These are phyloP conservation scores for Leishmania martiniquensis DNA, from an alignment of 208 protist genomes.

Conservation along the genomic window DNA sequence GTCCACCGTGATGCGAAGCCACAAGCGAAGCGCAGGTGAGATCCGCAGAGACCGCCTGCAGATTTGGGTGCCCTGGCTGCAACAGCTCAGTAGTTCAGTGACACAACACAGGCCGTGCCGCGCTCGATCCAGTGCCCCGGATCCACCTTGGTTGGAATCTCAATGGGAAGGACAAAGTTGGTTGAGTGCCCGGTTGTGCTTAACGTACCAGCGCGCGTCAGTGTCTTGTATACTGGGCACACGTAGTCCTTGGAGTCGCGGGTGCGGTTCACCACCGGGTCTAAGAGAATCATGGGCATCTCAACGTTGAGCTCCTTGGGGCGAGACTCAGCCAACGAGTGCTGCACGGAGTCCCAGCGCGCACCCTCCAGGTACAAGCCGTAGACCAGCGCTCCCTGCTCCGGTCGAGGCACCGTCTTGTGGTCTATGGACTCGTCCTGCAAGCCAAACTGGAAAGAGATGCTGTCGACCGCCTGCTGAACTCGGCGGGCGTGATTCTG, in stretches of 20 bases:
- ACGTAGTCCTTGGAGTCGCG: constrained; percentile 80
- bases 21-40: neutral
- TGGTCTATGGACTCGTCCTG: constrained; percentile 27
- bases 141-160: constrained; percentile 90
- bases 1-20: neutral
- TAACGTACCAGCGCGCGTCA: constrained; percentile 94
- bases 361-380: constrained; percentile 98
- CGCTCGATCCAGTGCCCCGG: constrained; percentile 96
- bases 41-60: neutral
- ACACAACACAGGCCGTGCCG: constrained; percentile 91
- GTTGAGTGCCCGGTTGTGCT: constrained; percentile 99
- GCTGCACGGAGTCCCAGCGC: constrained; percentile 86
- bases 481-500: constrained; percentile 97
- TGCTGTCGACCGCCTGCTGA: constrained; percentile 96
- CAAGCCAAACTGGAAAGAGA: constrained; percentile 93
- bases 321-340: constrained; percentile 90
- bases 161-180: constrained; percentile 97
- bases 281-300: constrained; percentile 94
- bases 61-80: constrained; percentile 8
- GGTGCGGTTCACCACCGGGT: constrained; percentile 75
- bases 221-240: constrained; percentile 98
- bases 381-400: constrained; percentile 90
- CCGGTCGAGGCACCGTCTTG: constrained; percentile 30
- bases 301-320: constrained; percentile 96
- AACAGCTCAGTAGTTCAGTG: constrained; percentile 75